These are phyloP conservation scores for Spathaspora gorwiae DNA, from an alignment of 805 yeast species.

Conservation along the genomic window DNA sequence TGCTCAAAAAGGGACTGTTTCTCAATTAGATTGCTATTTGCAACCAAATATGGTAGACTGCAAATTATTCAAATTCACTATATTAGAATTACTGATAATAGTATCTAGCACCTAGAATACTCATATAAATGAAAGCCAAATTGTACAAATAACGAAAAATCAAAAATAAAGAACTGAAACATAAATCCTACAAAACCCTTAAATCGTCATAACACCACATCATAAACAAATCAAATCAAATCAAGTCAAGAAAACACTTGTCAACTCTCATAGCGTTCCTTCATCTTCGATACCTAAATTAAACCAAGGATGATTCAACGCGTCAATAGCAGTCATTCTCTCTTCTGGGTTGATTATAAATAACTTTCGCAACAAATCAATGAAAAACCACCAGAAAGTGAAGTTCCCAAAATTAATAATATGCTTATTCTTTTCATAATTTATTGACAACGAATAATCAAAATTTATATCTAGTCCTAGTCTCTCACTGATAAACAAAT, in stretches of 20 bases:
- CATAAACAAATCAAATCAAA: background rate
- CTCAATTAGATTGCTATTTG: too few species aligned
- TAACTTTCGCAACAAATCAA: conserved; percentile 35
- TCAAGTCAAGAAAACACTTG: background rate
- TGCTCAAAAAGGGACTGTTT: too few species aligned
- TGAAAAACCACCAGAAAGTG: conserved; percentile 79
- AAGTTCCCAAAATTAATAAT: conserved; percentile 56
- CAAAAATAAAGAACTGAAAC: background rate
- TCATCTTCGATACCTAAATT: conserved; percentile 45
- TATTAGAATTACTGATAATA: too few species aligned
- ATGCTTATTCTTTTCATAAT: conserved; percentile 34
- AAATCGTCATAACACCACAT: background rate
- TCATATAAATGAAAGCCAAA: too few species aligned
- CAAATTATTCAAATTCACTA: too few species aligned
- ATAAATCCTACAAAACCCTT: background rate
- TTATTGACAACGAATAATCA: conserved; percentile 34
- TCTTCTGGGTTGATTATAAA: conserved; percentile 36
- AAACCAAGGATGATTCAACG: conserved; percentile 46
- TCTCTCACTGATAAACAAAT: conserved; percentile 38
- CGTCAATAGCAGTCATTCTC: conserved; percentile 37
- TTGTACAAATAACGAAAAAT: background rate
- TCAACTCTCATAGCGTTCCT: conserved; percentile 23
- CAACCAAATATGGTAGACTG: too few species aligned
- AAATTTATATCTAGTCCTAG: conserved; percentile 37
- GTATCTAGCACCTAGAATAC: too few species aligned